phyloP scores from a whole-genome alignment of 2,329 filamentous ascomycete species.

The Fusarium pseudonygamai region DNA sequence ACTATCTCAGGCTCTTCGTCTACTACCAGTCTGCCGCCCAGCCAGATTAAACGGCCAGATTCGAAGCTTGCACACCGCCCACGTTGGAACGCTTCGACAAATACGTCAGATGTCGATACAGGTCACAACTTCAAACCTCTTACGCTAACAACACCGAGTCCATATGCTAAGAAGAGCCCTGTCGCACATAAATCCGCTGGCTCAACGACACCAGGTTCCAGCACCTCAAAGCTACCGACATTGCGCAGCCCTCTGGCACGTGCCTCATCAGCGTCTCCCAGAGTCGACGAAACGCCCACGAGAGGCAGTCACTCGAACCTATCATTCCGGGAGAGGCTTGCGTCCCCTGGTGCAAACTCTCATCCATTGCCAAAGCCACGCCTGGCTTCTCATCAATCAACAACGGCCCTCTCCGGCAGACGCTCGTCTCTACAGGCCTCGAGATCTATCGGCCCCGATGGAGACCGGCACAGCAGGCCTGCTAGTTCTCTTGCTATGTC shows the following conservation, averaged over 20 bases:
- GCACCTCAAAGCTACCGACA: constrained; percentile 58
- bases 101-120: constrained; percentile 69
- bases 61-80: constrained; percentile 67
- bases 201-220: constrained; percentile 54
- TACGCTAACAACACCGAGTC: constrained; percentile 67
- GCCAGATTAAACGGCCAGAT: constrained; percentile 54
- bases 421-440: constrained; percentile 64
- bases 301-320: constrained; percentile 56
- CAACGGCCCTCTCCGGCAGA: constrained; percentile 56
- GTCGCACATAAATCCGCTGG: constrained; percentile 54
- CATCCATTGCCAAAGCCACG: constrained; percentile 59
- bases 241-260: constrained; percentile 60
- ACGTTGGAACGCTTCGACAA: constrained; percentile 77
- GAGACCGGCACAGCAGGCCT: constrained; percentile 54
- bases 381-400: constrained; percentile 55
- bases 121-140: constrained; percentile 75
- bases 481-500: constrained; percentile 64
- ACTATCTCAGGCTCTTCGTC: constrained; percentile 59
- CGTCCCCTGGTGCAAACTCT: constrained; percentile 59
- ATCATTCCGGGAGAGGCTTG: constrained; percentile 63
- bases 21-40: constrained; percentile 55
- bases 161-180: constrained; percentile 60
- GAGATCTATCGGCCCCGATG: constrained; percentile 45
- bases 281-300: constrained; percentile 56
- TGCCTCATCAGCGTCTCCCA: constrained; percentile 59